A percentile compares a stretch with the other conserved stretches of the same genome.
phyloP scores from a whole-genome alignment of 2,329 filamentous ascomycete species.

The Rutstroemia sp. region DNA sequence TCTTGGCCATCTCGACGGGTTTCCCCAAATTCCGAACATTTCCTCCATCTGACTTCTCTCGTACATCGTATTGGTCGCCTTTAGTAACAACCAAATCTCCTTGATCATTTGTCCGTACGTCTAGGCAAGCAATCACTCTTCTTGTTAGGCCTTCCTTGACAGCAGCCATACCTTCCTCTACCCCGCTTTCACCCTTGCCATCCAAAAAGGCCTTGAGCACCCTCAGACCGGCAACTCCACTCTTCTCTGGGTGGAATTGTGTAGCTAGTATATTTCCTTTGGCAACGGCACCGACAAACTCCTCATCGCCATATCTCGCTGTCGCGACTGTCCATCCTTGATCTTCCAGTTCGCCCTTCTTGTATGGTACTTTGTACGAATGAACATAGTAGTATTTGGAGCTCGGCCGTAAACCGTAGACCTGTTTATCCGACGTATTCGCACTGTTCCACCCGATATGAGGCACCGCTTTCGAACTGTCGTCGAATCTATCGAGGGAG shows the following conservation, averaged over 20 bases:
- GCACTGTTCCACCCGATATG: conserved; percentile 99
- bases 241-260: conserved; percentile 98
- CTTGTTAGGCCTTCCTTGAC: conserved; percentile 69
- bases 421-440: conserved; percentile 49
- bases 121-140: conserved; percentile 89
- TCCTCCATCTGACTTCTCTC: conserved; percentile 66
- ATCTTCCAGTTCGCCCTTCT: conserved; percentile 63
- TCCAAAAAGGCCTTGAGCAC: conserved; percentile 80
- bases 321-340: conserved; percentile 91
- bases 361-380: conserved; percentile 80
- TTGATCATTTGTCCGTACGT: conserved; percentile 88
- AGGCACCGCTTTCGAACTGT: conserved; percentile 78
- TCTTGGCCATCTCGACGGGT: conserved; percentile 86
- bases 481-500: conserved; percentile 68
- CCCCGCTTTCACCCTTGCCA: conserved; percentile 42
- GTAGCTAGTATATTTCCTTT: conserved; percentile 82
- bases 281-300: conserved; percentile 85
- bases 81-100: conserved; percentile 97
- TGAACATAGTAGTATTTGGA: conserved; percentile 99
- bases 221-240: conserved; percentile 77
- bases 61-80: conserved; percentile 96
- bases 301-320: conserved; percentile 77
- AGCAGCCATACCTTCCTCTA: conserved; percentile 24
- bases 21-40: conserved; percentile 90
- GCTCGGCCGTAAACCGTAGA: conserved; percentile 71